Evolutionary conservation across 163 green algal genomes (phyloP), one percentile per base, ranked within the genome.

Genomic region (Coccomyxa subellipsoidea): DNA sequence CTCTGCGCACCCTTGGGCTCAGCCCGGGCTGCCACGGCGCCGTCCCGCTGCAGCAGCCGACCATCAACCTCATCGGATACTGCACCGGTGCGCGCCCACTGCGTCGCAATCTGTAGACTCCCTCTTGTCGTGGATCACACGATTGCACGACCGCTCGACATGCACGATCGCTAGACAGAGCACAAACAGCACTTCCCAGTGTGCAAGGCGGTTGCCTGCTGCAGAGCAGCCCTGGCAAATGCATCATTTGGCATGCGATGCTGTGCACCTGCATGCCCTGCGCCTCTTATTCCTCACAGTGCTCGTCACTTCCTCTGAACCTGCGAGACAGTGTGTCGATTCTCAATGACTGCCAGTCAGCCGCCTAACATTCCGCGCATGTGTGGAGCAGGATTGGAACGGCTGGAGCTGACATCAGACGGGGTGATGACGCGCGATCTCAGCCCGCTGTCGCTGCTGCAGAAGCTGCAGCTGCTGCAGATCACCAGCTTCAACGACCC

Each of bases 401-500:
- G 32, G 32, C 21, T 77, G 70, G 32, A 77, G 70, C 32, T 77
- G 70, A 47, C 32, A 38, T 38, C 70, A 40, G 70, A 77, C 27
- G 70, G 27, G 70, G 32, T 77, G 32, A 47, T 38, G 32, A 47
- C 70, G 21, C 1, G 70, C 10, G 70, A 77, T 39, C 70, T 77
- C 27, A 47, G 32, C 12, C 70, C 70, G n/a, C 70, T 77, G 32
- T 77, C 70, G 18, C 18, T 40, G 70, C 32, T 77, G 70, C 32
- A 27, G 4, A 34, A 39, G 27, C 70, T 77, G 70, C 32, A 40
- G 32, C 21, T 27, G 0, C 25, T 77, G 32, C 32, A 40, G 70
- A 9, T 77, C 70, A 77, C 70, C 32, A 77, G 70, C 70, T 40
- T 47, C 70, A 77, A 77, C 27, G 70, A 77, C 70, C 32, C 32